Percentiles rank a stretch among this genome's conserved stretches.
These are phyloP conservation scores for Nigrograna mackinnonii DNA, from an alignment of 2,329 filamentous ascomycete species.

Conservation along the genomic window DNA sequence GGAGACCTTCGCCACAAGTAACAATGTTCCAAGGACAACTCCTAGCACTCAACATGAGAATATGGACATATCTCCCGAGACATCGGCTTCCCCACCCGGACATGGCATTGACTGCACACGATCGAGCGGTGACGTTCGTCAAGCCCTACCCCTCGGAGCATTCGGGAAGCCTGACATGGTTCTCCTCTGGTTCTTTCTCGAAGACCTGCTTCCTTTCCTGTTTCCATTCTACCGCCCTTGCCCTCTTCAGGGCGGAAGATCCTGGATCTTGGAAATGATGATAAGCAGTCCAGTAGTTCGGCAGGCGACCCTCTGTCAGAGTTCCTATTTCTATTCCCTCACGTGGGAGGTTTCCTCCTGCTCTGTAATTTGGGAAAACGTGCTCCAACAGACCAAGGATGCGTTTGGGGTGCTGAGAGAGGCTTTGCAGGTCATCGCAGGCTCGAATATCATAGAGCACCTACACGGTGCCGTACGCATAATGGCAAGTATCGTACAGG, in stretches of 20 bases:
- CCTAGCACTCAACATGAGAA: background rate
- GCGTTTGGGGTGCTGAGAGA: slow-evolving; percentile 10
- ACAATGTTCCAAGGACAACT: slow-evolving; percentile 5
- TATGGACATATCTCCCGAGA: background rate
- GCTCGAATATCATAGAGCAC: slow-evolving; percentile 8
- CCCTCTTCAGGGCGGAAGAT: slow-evolving; percentile 59
- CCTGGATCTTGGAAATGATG: slow-evolving; percentile 63
- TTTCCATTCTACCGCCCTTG: slow-evolving; percentile 66
- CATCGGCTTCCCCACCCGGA: background rate
- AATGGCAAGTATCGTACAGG: slow-evolving; percentile 57
- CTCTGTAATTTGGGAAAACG: slow-evolving; percentile 5
- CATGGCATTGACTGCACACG: no score
- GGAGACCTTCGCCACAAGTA: slow-evolving; percentile 7
- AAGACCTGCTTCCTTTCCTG: slow-evolving; percentile 64
- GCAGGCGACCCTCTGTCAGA: slow-evolving; percentile 43
- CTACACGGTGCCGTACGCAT: slow-evolving; percentile 15
- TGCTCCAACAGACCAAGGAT: slow-evolving; percentile 10
- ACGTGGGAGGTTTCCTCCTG: slow-evolving; percentile 2
- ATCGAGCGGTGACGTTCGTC: no score
- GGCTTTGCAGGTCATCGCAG: slow-evolving; percentile 9
- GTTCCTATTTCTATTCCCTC: slow-evolving; percentile 55
- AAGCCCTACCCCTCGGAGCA: no score
- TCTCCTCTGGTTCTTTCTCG: slow-evolving; percentile 63
- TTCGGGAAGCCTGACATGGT: slow-evolving; percentile 21
- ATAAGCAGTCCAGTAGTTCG: slow-evolving; percentile 51